Conservation (phyloP, 768 basidiomycete genomes). For the Mycena rosella region DNA sequence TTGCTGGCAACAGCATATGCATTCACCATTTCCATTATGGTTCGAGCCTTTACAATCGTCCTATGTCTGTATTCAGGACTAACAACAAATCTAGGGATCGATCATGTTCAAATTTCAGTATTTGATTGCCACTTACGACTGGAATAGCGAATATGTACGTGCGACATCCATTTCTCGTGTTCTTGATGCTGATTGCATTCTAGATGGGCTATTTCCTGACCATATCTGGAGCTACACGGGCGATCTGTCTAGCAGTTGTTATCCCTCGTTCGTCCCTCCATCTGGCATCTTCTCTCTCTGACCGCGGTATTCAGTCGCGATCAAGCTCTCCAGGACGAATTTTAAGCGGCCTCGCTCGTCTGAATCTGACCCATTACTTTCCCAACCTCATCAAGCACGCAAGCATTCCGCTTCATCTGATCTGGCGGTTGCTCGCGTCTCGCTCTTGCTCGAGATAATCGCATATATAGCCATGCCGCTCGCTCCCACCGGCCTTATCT, state of each 20-base stretch:
- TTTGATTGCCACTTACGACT: slow-evolving; percentile 55
- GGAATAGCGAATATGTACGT: slow-evolving; percentile 61
- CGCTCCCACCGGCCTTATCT: slow-evolving; percentile 53
- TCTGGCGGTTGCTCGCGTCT: slow-evolving; percentile 62
- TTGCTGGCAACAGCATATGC: slow-evolving; percentile 57
- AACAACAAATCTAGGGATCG: slow-evolving; percentile 51
- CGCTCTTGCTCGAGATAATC: slow-evolving; percentile 61
- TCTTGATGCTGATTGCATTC: slow-evolving; percentile 18
- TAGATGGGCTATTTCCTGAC: slow-evolving; percentile 66
- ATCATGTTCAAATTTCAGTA: slow-evolving; percentile 61
- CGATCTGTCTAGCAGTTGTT: slow-evolving; percentile 55
- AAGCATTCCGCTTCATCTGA: slow-evolving; percentile 60
- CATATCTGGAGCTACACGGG: slow-evolving; percentile 52
- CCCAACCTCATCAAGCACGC: not conserved
- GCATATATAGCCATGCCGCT: slow-evolving; percentile 56
- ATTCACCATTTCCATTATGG: slow-evolving; percentile 51
- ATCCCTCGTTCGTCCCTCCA: slow-evolving; percentile 57
- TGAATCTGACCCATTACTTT: slow-evolving; percentile 35
- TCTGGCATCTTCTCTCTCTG: not conserved
- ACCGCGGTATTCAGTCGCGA: slow-evolving; percentile 48
- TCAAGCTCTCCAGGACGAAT: slow-evolving; percentile 51
- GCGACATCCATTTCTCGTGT: not conserved
- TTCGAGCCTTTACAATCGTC: slow-evolving; percentile 28
- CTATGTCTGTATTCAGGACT: not conserved
- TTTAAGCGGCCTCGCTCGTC: slow-evolving; percentile 11